phyloP scores from a whole-genome alignment of 2,329 filamentous ascomycete species.

The Neocucurbitaria cava region DNA sequence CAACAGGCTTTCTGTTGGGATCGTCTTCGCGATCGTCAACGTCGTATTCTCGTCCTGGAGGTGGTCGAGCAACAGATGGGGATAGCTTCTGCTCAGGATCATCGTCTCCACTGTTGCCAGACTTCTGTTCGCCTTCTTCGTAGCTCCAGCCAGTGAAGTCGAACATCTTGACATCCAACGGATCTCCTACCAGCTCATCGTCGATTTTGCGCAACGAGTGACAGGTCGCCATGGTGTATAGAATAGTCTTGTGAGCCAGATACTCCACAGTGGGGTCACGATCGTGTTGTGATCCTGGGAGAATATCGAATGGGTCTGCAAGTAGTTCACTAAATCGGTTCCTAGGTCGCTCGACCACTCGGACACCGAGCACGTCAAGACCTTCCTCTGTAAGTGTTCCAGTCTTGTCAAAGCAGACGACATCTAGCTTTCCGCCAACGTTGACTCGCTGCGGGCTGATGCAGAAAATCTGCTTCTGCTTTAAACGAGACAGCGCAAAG shows the following conservation, averaged over 20 bases:
- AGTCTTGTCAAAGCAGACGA: constrained; percentile 98
- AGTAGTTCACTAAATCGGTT: constrained; percentile 79
- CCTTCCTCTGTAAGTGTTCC: constrained; percentile 98
- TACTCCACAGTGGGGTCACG: constrained; percentile 67
- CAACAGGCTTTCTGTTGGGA: constrained; percentile 65
- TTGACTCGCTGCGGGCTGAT: constrained; percentile 98
- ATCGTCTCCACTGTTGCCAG: constrained; percentile 66
- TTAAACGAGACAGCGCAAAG: constrained; percentile 86
- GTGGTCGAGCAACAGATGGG: constrained; percentile 88
- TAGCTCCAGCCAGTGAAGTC: constrained; percentile 93
- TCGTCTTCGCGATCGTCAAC: constrained; percentile 58
- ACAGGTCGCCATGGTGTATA: constrained; percentile 97
- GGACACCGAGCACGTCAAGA: constrained; percentile 87
- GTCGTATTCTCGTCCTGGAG: constrained; percentile 66
- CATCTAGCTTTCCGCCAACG: constrained; percentile 91
- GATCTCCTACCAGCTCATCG: constrained; percentile 88
- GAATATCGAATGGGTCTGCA: constrained; percentile 66
- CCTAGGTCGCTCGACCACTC: constrained; percentile 71
- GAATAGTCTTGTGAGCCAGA: constrained; percentile 70
- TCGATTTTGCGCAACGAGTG: constrained; percentile 90
- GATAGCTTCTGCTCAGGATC: constrained; percentile 81
- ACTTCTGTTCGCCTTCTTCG: constrained; percentile 80
- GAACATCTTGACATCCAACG: constrained; percentile 98
- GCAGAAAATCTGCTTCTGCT: constrained; percentile 91
- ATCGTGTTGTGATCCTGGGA: constrained; percentile 62